Evolutionary conservation across 1,284 basidiomycete genomes (phyloP), one percentile per base, ranked within the genome.

Genomic region (Malassezia japonica): DNA sequence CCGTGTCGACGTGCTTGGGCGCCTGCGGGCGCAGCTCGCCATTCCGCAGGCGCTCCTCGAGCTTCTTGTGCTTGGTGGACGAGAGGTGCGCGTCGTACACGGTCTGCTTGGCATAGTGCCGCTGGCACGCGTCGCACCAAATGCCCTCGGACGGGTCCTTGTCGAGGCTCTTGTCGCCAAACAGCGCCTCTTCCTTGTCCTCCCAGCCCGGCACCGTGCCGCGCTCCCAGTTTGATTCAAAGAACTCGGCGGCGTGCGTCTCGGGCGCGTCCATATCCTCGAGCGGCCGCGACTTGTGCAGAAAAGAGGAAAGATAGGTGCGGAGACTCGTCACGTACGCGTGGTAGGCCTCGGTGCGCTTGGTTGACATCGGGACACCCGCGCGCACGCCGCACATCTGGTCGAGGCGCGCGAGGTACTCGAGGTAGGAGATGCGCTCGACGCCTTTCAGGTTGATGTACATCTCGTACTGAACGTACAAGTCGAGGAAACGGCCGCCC

Each of bases 1-100:
- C 47, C 5, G 23, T 12, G 8, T 35, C 21, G 8, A 18, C 21
- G 8, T 13, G 36, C 33, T 44, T 38, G 21, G 8, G 4, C 20
- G 33, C 23, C 32, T 28, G 25, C 39, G 34, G 33, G 21, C 35
- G 23, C 38, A 33, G 16, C 35, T 39, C n/a, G 41, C 55, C 61
- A 32, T 52, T 42, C 23, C 55, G 79, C 78, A 85, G 81, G 62
- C 84, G 85, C 45, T 83, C 81, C 10, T 81, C 79, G 10, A 88
- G 86, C 74, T 96, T 98, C 70, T 87, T 77, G 73, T 98, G 94
- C 73, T 90, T 95, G 75, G 88, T 90, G 25, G 89, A 92, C 8
- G 82, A 87, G 41, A 98, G 76, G 72, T 98, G 94, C 4, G 89
- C 91, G 65, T 95, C 88, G 74, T 91, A 98, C 4, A 98, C 94